A percentile compares a stretch with the other conserved stretches of the same genome.
phyloP scores from a whole-genome alignment of 1,139 yeast genomes.

The Geotrichum australiense region DNA sequence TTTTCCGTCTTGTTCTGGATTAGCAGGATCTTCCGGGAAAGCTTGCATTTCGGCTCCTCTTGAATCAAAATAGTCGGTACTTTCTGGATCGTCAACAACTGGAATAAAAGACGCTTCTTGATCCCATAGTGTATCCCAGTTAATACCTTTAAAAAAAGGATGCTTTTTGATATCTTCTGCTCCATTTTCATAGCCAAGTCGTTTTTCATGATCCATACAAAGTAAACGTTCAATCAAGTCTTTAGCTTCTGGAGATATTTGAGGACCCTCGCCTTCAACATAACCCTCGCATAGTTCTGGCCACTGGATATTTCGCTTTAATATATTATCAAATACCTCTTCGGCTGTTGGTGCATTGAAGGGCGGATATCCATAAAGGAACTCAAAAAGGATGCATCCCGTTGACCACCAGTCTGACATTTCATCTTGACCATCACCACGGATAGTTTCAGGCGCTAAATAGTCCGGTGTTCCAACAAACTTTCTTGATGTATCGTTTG shows the following conservation, averaged over 20 bases:
- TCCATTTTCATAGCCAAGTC: constrained; percentile 66
- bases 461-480: constrained; percentile 98
- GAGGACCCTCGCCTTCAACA: constrained; percentile 29
- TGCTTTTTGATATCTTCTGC: constrained; percentile 73
- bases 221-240: constrained; percentile 64
- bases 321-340: constrained; percentile 72
- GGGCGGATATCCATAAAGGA: constrained; percentile 90
- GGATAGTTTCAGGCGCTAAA: constrained; percentile 91
- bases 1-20: constrained; percentile 22
- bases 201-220: constrained; percentile 50
- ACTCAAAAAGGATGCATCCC: constrained; percentile 92
- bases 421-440: constrained; percentile 78
- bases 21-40: constrained; percentile 22
- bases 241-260: constrained; percentile 61
- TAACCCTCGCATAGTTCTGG: constrained; percentile 55
- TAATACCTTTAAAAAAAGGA: constrained; percentile 62
- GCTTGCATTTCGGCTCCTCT: constrained; percentile 63
- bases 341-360: constrained; percentile 82
- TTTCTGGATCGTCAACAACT: constrained; percentile 67
- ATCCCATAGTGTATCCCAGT: constrained; percentile 69
- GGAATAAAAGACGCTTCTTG: constrained; percentile 87
- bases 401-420: constrained; percentile 98
- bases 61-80: constrained; percentile 83
- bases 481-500: constrained; percentile 35
- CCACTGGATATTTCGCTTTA: constrained; percentile 74